Evolutionary conservation across 371 early-diverging fungal species (phyloP).

Genomic region (Mucor irregularis): DNA sequence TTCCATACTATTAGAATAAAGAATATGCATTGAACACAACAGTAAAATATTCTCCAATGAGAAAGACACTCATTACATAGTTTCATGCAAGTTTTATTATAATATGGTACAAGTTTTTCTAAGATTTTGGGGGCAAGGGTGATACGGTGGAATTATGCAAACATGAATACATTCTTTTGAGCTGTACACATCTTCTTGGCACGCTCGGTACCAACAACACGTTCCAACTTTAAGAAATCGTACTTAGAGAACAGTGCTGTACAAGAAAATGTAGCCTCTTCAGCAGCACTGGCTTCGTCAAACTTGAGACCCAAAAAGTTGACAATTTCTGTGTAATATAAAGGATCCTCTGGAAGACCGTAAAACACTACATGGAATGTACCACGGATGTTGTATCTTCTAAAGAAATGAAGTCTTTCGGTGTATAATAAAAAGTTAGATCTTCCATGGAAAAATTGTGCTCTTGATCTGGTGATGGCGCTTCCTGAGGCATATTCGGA

Average conservation of each 20-base stretch:
- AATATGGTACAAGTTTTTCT: too few relatives aligned
- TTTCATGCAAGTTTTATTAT: too few relatives aligned
- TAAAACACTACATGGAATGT: constrained; percentile 88
- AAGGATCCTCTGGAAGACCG: constrained; percentile 81
- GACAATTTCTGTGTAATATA: constrained; percentile 90
- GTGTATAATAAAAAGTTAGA: constrained; percentile 79
- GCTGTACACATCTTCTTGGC: constrained; percentile 75
- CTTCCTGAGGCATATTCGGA: constrained; percentile 72
- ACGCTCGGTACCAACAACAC: constrained; percentile 84
- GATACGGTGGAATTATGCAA: too few relatives aligned
- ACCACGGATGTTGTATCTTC: constrained; percentile 83
- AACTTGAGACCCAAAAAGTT: constrained; percentile 61
- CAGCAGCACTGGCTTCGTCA: constrained; percentile 51
- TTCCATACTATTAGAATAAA: too few relatives aligned
- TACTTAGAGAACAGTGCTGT: constrained; percentile 79
- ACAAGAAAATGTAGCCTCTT: constrained; percentile 64
- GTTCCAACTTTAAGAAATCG: constrained; percentile 84
- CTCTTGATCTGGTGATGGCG: constrained; percentile 78
- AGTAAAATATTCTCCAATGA: too few relatives aligned
- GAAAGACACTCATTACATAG: too few relatives aligned
- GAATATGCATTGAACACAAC: too few relatives aligned
- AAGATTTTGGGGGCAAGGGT: too few relatives aligned
- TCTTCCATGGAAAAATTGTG: constrained; percentile 81
- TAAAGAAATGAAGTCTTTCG: constrained; percentile 94
- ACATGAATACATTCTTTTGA: constrained; percentile 69